Conservation (phyloP, 1,284 basidiomycete species). For the Inonotus hispidus region DNA sequence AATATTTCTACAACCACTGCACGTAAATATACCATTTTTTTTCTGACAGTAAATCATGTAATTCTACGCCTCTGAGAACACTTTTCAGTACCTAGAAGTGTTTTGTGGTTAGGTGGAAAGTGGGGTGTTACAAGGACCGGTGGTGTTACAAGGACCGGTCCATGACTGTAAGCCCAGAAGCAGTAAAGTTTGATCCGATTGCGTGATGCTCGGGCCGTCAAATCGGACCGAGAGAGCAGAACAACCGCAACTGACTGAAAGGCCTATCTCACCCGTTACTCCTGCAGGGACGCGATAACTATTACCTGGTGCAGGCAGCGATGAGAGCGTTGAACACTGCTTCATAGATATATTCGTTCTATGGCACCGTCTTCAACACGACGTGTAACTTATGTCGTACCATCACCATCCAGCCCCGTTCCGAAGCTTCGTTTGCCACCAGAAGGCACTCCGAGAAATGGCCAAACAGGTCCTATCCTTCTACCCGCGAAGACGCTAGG, state of each 20-base stretch:
- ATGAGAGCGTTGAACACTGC: not conserved
- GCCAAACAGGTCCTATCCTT: constrained; percentile 63
- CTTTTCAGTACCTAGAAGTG: not conserved
- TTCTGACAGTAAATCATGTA: not conserved
- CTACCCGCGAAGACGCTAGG: constrained; percentile 30
- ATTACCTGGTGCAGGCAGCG: not conserved
- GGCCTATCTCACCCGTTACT: too few species aligned
- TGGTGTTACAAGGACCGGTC: too few species aligned
- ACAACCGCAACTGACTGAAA: too few species aligned
- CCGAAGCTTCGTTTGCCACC: constrained; percentile 71
- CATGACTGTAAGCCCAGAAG: too few species aligned
- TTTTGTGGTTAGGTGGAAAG: not conserved
- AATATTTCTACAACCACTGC: not conserved
- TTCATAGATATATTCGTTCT: not conserved
- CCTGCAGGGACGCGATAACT: not conserved
- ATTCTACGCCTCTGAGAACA: not conserved
- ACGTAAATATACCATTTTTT: not conserved
- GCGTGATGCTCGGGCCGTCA: not conserved
- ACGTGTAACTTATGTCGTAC: constrained; percentile 82
- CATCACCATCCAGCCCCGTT: constrained; percentile 48
- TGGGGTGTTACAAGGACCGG: not conserved
- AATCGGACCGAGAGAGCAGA: not conserved
- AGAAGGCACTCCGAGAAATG: constrained; percentile 51
- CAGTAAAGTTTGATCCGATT: not conserved
- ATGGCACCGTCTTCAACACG: constrained; percentile 9